Evolutionary conservation across 352 stramenopile species (phyloP), one percentile per base, ranked within the genome.

Genomic region (Phytophthora lateralis): DNA sequence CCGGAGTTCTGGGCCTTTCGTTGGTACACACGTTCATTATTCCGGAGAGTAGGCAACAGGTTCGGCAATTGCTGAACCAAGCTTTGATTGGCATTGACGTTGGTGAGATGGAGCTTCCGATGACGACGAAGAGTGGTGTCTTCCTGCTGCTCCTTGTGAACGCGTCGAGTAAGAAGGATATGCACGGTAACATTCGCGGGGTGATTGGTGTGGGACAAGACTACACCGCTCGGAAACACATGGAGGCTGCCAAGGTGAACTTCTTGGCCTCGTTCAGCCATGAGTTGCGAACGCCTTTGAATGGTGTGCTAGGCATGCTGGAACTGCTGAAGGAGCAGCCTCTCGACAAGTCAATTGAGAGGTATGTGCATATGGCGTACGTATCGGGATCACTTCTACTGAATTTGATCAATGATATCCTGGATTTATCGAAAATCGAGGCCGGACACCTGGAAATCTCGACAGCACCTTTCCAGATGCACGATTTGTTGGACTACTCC

Each of bases 401-500:
- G 47, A 94, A 93, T 43, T 57, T 98, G 30, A 97, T 97, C 61
- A 97, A 97, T 49, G 91, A 98, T 53, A 91, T 98, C 32, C 47
- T 98, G 14, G 91, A 98, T 54, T 82, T 96, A 61, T 97, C 85
- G 17, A 98, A 98, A 68, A 93, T 97, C 27, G 93, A 98, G 70
- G 89, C 90, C 53, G 93, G 93, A 0, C 88, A 97, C 44, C 68
- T 97, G 27, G 88, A 96, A 48, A 88, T 97, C 15, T 91, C 96
- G 24, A 71, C 80, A 14, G 89, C 91, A 0, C 84, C 84, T 0
- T 97, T 97, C 53, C 73, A 91, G 35, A 84, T 95, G 67, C 67
- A 87, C 51, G 87, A 95, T 7, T 32, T 90, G 12, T 55, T 93
- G 6, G 90, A 98, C 45, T 92, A 96, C 46, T 88, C 89, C 6